Evolutionary conservation across 306 rosid species (phyloP), one percentile per base, ranked within the genome.

Genomic region (Geum urbanum): DNA sequence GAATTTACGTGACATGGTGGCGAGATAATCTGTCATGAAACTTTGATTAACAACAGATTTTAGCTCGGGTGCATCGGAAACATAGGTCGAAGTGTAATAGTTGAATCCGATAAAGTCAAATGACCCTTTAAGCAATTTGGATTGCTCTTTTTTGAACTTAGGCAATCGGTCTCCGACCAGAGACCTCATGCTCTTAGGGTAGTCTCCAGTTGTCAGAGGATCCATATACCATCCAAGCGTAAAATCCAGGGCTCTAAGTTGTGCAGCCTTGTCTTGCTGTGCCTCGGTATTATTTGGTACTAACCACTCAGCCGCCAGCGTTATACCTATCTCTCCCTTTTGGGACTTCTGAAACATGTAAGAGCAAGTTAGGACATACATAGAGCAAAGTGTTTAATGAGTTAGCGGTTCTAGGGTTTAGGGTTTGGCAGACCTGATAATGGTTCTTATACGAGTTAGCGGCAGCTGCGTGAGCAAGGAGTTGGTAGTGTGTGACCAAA

Each of bases 221-320:
- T 79, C 77, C 82, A 83, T 12, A 60, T 79, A 89, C 90, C 96
- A 89, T 63, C 90, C 90, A 66, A 84, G 45, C 74, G 41, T 54
- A 66, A 86, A 89, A 75, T 86, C 92, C 61, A 83, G 74, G 45
- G 80, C 81, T 35, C 90, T 56, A 32, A 7, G 6, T 5, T 85
- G 78, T 0, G 96, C 89, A 1, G 32, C 47, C 9, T 37, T 44
- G 54, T 87, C 83, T 5, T 19, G 24, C 62, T 19, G 77, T 20
- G 78, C 1, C 32, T 27, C 46, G 32, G 80, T 22, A 52, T 86
- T 63, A 71, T 41, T 59, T 1, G 92, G 92, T 58, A 80, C 13
- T 9, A 76, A 70, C 92, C 96, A 87, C 14, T 66, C 43, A 0
- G 78, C 71, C 16, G 66, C 79, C 54, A 85, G 81, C 12, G 84